These are phyloP conservation scores for Curvularia spicifera DNA, from an alignment of 2,329 filamentous ascomycete species.

Conservation along the genomic window DNA sequence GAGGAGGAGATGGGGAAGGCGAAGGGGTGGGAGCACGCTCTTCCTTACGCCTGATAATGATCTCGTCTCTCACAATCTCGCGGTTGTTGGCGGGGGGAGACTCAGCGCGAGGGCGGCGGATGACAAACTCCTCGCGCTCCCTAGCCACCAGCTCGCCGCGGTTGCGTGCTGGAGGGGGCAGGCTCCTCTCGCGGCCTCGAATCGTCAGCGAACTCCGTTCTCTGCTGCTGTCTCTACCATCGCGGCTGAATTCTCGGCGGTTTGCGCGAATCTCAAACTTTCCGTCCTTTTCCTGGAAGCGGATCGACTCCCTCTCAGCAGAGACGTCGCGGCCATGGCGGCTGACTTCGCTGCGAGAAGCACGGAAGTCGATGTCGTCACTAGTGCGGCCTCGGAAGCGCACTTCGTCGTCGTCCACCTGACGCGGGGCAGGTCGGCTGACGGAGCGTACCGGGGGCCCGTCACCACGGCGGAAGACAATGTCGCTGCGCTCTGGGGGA, in stretches of 20 bases:
- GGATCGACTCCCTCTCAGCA: slow-evolving; percentile 38
- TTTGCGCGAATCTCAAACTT: slow-evolving; percentile 51
- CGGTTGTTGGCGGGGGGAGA: slow-evolving; percentile 44
- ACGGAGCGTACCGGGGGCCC: slow-evolving; percentile 38
- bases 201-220: slow-evolving; percentile 47
- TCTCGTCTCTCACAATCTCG: slow-evolving; percentile 48
- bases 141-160: slow-evolving; percentile 48
- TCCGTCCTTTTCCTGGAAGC: slow-evolving; percentile 45
- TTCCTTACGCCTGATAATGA: slow-evolving; percentile 55
- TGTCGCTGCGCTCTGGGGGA: slow-evolving; percentile 47
- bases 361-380: slow-evolving; percentile 44
- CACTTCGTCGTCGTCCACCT: slow-evolving; percentile 55
- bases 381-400: slow-evolving; percentile 53
- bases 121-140: slow-evolving; percentile 52
- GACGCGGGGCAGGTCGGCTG: slow-evolving; percentile 39
- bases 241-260: slow-evolving; percentile 45
- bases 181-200: slow-evolving; percentile 44
- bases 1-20: slow-evolving; percentile 56
- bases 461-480: slow-evolving; percentile 53
- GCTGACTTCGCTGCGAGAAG: slow-evolving; percentile 33
- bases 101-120: slow-evolving; percentile 47
- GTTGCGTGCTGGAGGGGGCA: slow-evolving; percentile 45
- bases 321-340: slow-evolving; percentile 34
- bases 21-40: slow-evolving; percentile 61
- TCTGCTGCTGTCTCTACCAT: slow-evolving; percentile 42